These are phyloP conservation scores for Silene conica DNA, from an alignment of 148 eudicot species.

Conservation along the genomic window DNA sequence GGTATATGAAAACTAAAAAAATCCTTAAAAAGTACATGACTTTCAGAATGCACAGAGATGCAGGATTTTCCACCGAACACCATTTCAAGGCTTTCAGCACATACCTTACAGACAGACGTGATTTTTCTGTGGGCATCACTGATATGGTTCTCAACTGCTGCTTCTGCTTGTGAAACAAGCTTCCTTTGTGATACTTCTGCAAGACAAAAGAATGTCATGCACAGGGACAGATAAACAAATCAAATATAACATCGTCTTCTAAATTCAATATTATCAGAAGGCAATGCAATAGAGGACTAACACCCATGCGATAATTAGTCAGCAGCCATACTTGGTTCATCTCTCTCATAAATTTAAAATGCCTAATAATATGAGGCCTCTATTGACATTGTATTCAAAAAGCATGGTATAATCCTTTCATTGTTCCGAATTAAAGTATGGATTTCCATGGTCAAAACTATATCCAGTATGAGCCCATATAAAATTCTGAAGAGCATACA, in stretches of 20 bases:
- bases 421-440: too few relatives aligned
- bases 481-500: too few relatives aligned
- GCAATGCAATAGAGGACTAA: background rate
- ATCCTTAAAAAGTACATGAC: background rate
- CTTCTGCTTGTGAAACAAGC: constrained; percentile 59
- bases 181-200: constrained; percentile 59
- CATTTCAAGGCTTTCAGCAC: constrained; percentile 14
- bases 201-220: constrained; percentile 1
- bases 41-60: constrained; percentile 1
- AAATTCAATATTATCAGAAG: background rate
- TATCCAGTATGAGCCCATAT: too few relatives aligned
- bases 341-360: too few relatives aligned
- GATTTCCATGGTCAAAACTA: too few relatives aligned
- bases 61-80: background rate
- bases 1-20: background rate
- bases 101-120: constrained; percentile 49
- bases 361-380: too few relatives aligned
- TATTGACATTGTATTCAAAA: too few relatives aligned
- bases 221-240: constrained; percentile 5
- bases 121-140: constrained; percentile 52
- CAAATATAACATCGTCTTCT: background rate
- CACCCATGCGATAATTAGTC: too few relatives aligned
- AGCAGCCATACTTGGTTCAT: too few relatives aligned
- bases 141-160: constrained; percentile 56
- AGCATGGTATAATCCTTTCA: too few relatives aligned